phyloP scores from a whole-genome alignment of 352 stramenopile species.

The Pythium coloratum region DNA sequence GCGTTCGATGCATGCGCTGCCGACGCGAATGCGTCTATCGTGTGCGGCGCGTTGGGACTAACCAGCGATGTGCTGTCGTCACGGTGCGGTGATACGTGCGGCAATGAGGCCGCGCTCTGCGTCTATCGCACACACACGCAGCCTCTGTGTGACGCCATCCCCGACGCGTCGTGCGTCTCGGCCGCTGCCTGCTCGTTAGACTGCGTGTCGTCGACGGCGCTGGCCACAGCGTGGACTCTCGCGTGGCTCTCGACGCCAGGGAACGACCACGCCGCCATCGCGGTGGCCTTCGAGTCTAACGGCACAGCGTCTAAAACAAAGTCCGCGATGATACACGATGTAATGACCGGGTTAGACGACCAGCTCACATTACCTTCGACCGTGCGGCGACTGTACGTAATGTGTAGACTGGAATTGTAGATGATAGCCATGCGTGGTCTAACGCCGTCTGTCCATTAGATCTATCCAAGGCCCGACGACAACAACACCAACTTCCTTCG shows the following conservation, averaged over 20 bases:
- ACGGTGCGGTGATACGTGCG: conserved; percentile 8
- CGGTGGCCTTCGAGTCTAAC: conserved; percentile 8
- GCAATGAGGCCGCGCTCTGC: conserved; percentile 8
- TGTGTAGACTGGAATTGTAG: not conserved
- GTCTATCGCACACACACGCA: conserved; percentile 14
- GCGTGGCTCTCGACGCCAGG: conserved; percentile 10
- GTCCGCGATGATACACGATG: conserved; percentile 2
- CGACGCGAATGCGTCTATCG: not conserved
- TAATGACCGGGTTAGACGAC: conserved; percentile 6
- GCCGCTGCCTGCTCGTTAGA: conserved; percentile 14
- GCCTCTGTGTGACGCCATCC: not conserved
- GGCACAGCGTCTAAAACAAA: not conserved
- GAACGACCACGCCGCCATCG: conserved; percentile 2
- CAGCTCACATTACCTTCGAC: conserved; percentile 6
- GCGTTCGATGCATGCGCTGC: not conserved
- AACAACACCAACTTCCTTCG: not conserved
- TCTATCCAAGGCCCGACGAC: conserved; percentile 5
- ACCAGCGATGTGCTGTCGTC: conserved; percentile 5
- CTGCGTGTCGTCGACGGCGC: conserved; percentile 1
- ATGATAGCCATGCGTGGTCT: too few relatives aligned
- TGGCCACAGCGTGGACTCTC: conserved; percentile 9
- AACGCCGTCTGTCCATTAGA: not conserved
- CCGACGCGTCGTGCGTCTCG: conserved; percentile 8
- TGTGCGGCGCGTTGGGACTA: not conserved
- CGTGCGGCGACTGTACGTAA: conserved; percentile 6